Base-by-base conservation (phyloP, 1,284 basidiomycete species). In the Chondrostereum purpureum region DNA sequence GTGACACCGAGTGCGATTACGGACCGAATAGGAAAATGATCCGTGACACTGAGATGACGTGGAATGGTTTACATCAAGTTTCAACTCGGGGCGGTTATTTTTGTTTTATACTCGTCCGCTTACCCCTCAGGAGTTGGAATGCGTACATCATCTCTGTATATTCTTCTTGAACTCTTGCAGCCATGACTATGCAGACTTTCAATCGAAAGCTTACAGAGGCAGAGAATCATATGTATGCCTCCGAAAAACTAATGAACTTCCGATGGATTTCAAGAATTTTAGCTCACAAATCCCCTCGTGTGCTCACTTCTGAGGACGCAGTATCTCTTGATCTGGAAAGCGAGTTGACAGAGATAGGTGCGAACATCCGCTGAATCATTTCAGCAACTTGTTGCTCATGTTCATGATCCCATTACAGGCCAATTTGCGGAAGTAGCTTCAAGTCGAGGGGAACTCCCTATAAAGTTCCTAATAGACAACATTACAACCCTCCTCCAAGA, bases 351-450 rank as follows among this genome's bases (percentile, higher is more conserved):
- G 69, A 71, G 42, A 52, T 77, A 39, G 73, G 74, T 63, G 33
- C 43, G 59, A 8, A 39, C 16, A 18, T n/a, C n/a, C 12, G 6
- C 3, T 14, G 6, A 17, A 17, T 14, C 36, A 16, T 37, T 33
- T 33, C 27, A 33, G 10, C 27, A n/a, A 33, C 10, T 10, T 33
- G 10, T 33, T n/a, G n/a, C 33, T 8, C 6, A 34, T 13, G 5
- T 34, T 34, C 5, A 13, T 34, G 16, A 19, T 22, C 16, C 39
- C 12, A n/a, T 39, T 45, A 2, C 42, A 73, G 70, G 71, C 14
- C 70, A 78, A 59, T 78, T 76, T 53, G 68, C 73, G 3, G 73
- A 78, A 53, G 43, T 74, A 4, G 65, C 64, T 3, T 70, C 73
- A 51, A 68, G 67, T 37, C 27, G 27, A 8, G 48, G 51, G 14